phyloP scores from a whole-genome alignment of 2,329 filamentous ascomycete species.

The Graphilbum fragrans region DNA sequence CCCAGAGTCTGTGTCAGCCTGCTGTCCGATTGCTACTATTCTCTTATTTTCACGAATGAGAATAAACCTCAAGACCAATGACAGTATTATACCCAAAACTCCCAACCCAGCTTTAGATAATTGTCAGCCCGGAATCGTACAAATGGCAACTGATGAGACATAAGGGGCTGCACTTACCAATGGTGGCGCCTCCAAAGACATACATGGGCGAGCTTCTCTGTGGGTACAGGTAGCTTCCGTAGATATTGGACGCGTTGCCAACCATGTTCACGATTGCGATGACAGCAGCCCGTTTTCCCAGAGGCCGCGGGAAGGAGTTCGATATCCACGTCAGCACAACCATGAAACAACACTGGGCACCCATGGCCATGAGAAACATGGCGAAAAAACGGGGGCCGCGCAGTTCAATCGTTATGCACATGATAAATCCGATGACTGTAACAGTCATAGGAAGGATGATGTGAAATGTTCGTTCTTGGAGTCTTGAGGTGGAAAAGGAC shows the following conservation, averaged over 20 bases:
- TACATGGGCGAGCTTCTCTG: constrained; percentile 11
- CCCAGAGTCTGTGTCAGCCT: too few relatives aligned
- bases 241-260: constrained; percentile 39
- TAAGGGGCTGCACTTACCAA: too few relatives aligned
- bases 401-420: constrained; percentile 16
- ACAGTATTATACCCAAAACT: too few relatives aligned
- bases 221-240: constrained; percentile 8
- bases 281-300: constrained; percentile 27
- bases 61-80: too few relatives aligned
- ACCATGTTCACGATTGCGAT: constrained; percentile 49
- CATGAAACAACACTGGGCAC: constrained; percentile 29
- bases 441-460: constrained; percentile 24
- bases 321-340: constrained; percentile 26
- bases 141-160: too few relatives aligned
- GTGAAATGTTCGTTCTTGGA: constrained; percentile 52
- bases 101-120: too few relatives aligned
- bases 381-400: constrained; percentile 45
- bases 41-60: too few relatives aligned
- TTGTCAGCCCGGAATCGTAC: too few relatives aligned
- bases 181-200: too few relatives aligned
- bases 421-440: constrained; percentile 4
- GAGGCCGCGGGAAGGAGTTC: constrained; percentile 39
- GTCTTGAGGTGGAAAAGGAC: too few relatives aligned
- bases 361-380: constrained; percentile 43
- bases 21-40: too few relatives aligned